phyloP scores from a whole-genome alignment of 352 stramenopile genomes.

The Peronospora farinosa region DNA sequence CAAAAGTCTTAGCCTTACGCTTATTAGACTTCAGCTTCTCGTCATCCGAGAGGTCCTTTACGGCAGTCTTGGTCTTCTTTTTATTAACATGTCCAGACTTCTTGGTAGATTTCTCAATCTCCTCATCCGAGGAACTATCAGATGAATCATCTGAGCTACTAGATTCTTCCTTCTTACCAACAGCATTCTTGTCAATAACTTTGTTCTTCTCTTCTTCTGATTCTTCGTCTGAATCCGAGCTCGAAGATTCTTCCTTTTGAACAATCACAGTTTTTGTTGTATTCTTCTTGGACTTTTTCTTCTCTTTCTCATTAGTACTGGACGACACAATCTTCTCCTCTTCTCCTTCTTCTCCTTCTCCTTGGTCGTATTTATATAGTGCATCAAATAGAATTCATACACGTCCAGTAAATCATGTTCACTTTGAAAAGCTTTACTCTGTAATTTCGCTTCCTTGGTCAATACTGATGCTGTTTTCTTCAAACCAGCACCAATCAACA shows the following conservation, averaged over 20 bases:
- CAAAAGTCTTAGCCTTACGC: conserved; percentile 42
- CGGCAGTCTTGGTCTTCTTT: conserved; percentile 6
- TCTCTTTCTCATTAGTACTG: conserved; percentile 22
- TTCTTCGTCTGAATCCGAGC: neutral
- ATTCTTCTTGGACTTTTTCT: conserved; percentile 14
- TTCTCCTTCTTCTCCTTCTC: conserved; percentile 2
- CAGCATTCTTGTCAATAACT: conserved; percentile 19
- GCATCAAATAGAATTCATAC: conserved; percentile 61
- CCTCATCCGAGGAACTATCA: conserved; percentile 48
- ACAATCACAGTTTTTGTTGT: conserved; percentile 3
- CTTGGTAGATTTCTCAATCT: conserved; percentile 20
- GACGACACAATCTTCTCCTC: neutral
- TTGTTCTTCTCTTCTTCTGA: conserved; percentile 26
- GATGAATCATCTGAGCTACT: conserved; percentile 42
- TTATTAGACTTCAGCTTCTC: conserved; percentile 41
- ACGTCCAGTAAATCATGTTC: conserved; percentile 70
- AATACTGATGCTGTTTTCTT: conserved; percentile 63
- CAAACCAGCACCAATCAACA: conserved; percentile 57
- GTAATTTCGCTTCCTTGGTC: conserved; percentile 67
- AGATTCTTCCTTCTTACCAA: conserved; percentile 8
- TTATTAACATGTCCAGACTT: conserved; percentile 15
- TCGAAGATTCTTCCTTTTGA: conserved; percentile 24
- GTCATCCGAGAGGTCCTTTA: conserved; percentile 24
- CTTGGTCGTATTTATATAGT: conserved; percentile 50
- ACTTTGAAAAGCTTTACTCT: conserved; percentile 45